Conservation (phyloP, 1,284 basidiomycete species). For the Calocybe gambosa region DNA sequence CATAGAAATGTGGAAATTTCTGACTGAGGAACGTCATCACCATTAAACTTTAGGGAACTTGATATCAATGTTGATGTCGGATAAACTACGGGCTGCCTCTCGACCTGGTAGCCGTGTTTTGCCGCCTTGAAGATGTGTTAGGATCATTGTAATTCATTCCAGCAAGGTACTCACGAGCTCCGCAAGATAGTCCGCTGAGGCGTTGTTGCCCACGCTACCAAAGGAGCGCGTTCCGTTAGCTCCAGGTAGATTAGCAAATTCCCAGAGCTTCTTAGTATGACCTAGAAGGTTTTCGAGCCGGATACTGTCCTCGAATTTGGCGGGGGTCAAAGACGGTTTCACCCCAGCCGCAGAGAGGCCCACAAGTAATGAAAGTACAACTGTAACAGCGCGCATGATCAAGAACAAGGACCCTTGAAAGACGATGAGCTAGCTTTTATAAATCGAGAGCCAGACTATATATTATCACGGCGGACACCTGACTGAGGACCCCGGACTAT, state of each 20-base stretch:
- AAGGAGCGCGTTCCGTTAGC: slow-evolving; percentile 10
- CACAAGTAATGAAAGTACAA: slow-evolving; percentile 3
- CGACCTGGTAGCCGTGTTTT: slow-evolving; percentile 10
- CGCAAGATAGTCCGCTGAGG: slow-evolving; percentile 11
- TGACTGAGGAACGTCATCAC: slow-evolving; percentile 4
- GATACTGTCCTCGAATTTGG: slow-evolving; percentile 9
- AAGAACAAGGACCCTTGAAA: neutral
- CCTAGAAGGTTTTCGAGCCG: slow-evolving; percentile 9
- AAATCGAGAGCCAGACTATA: neutral
- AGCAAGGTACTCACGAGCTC: slow-evolving; percentile 5
- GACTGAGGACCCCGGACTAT: too few relatives aligned
- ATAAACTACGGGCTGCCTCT: slow-evolving; percentile 10
- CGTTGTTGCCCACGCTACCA: slow-evolving; percentile 13
- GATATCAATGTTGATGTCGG: slow-evolving; percentile 11
- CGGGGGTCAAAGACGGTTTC: slow-evolving; percentile 7
- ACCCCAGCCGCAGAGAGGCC: neutral
- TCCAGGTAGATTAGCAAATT: slow-evolving; percentile 9
- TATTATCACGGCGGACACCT: too few relatives aligned
- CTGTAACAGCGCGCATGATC: slow-evolving; percentile 1
- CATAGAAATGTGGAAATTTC: slow-evolving; percentile 10
- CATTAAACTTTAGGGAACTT: slow-evolving; percentile 8
- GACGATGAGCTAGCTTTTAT: neutral
- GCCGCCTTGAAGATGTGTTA: slow-evolving; percentile 5
- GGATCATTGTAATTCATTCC: neutral
- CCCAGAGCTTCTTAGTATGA: slow-evolving; percentile 11